Evolutionary conservation across 1,284 basidiomycete genomes (phyloP).

Genomic region (Irpex sp.): DNA sequence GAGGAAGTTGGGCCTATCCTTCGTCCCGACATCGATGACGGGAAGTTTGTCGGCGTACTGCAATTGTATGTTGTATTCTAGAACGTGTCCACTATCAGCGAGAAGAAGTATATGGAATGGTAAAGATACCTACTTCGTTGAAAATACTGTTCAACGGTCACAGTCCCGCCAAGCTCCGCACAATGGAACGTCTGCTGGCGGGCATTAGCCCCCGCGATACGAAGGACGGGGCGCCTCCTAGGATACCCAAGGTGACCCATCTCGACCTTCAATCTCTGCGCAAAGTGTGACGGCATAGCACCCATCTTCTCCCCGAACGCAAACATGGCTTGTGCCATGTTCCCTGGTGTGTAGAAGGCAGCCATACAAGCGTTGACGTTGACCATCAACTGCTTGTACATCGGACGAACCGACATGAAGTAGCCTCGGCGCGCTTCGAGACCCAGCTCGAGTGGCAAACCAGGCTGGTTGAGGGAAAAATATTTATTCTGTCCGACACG

Average conservation of each 20-base stretch:
- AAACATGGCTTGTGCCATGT: conserved; percentile 51
- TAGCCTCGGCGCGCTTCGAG: conserved; percentile 64
- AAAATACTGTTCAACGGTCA: conserved; percentile 64
- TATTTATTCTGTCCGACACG: conserved; percentile 61
- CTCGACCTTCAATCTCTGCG: conserved; percentile 51
- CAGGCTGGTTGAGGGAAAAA: conserved; percentile 45
- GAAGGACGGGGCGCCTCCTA: conserved; percentile 44
- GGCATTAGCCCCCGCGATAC: conserved; percentile 44
- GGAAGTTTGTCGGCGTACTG: conserved; percentile 50
- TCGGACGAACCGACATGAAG: conserved; percentile 62
- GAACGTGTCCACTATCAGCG: not conserved
- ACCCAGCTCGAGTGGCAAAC: conserved; percentile 37
- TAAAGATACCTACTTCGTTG: conserved; percentile 41
- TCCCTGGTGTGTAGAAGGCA: conserved; percentile 64
- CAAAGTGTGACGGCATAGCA: conserved; percentile 45
- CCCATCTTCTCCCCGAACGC: conserved; percentile 44
- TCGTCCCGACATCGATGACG: conserved; percentile 52
- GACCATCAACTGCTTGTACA: conserved; percentile 64
- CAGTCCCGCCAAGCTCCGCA: conserved; percentile 43
- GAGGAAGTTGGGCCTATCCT: conserved; percentile 39
- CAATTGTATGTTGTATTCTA: conserved; percentile 58
- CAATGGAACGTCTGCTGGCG: conserved; percentile 46
- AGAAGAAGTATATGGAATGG: too few species aligned
- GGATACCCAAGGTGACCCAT: conserved; percentile 55
- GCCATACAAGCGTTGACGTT: conserved; percentile 75